Evolutionary conservation across 2,329 filamentous ascomycete species (phyloP), one percentile per base, ranked within the genome.

Genomic region (Hypoxylon sp.): DNA sequence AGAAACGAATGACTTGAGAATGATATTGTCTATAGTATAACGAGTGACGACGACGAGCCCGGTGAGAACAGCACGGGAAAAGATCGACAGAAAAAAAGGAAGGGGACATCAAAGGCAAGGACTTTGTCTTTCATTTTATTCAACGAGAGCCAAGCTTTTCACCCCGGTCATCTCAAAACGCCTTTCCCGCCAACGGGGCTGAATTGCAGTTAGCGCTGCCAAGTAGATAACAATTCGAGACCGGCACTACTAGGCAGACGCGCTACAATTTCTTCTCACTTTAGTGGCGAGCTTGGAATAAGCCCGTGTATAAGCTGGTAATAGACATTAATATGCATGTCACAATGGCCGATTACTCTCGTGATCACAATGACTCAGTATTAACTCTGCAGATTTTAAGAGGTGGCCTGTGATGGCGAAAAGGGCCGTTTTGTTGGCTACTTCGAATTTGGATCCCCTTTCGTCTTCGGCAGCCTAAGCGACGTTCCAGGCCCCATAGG

Each of bases 41-140:
- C 65, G 72, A 74, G 52, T 31, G 73, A 74, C 70, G 58, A 64
- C 55, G 63, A 67, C 55, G 63, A 65, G 54, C 63, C 56, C 39
- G 48, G 63, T 55, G 52, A 60, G 46, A 62, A 58, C 57, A 59
- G 59, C 51, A 58, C 59, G 17, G 37, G 59, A 60, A 63, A 66
- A 24, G 50, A 68, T 60, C 57, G 53, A 63, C 58, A 14, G 10
- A 17, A 68, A 62, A 53, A 24, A 26, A 9, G 29, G 47, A 63
- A 61, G 22, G 52, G 47, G 33, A 63, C 48, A 46, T 56, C 54
- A 11, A 55, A 60, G 11, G 57, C 48, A 55, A 53, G n/a, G 47
- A 33, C 26, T 57, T 54, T n/a, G 42, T 37, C 48, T 65, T 65
- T 63, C 31, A 39, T 53, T 58, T 52, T 66, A 46, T 56, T 70